Evolutionary conservation across 495 filamentous ascomycete species (phyloP).

Genomic region (Daldinia grandis): DNA sequence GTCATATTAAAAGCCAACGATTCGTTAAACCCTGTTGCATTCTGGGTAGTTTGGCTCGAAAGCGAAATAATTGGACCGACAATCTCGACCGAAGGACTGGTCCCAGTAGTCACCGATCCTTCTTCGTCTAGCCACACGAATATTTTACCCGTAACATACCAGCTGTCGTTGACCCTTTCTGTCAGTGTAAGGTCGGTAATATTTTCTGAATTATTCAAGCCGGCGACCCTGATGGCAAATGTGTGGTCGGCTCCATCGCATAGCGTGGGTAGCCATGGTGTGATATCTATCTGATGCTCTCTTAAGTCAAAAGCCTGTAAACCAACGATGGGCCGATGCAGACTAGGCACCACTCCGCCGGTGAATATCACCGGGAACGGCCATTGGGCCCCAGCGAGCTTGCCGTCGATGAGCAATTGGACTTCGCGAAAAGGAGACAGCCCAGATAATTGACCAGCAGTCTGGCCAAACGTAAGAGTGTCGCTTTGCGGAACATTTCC

Average conservation of each 20-base stretch:
- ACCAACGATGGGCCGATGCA: slow-evolving; percentile 86
- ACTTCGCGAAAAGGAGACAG: slow-evolving; percentile 83
- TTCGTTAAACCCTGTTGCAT: slow-evolving; percentile 63
- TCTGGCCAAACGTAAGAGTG: slow-evolving; percentile 64
- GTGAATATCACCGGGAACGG: slow-evolving; percentile 90
- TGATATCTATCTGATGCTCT: slow-evolving; percentile 86
- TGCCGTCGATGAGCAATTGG: slow-evolving; percentile 79
- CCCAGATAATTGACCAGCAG: slow-evolving; percentile 67
- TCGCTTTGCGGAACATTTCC: slow-evolving; percentile 73
- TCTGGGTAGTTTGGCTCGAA: slow-evolving; percentile 51
- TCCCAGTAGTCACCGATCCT: slow-evolving; percentile 63
- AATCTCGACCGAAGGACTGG: slow-evolving; percentile 16
- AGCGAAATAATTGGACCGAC: slow-evolving; percentile 45
- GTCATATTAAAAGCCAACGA: slow-evolving; percentile 67
- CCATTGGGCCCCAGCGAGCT: slow-evolving; percentile 79
- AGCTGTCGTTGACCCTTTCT: slow-evolving; percentile 68
- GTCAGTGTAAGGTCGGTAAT: slow-evolving; percentile 55
- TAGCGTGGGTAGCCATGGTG: slow-evolving; percentile 74
- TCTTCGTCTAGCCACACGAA: slow-evolving; percentile 73
- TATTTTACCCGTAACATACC: slow-evolving; percentile 85
- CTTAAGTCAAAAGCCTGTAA: slow-evolving; percentile 83
- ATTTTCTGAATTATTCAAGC: slow-evolving; percentile 61
- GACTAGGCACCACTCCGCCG: slow-evolving; percentile 79
- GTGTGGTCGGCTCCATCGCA: slow-evolving; percentile 70
- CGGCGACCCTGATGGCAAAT: slow-evolving; percentile 75